Evolutionary conservation across 345 rosid genomes (phyloP).

Genomic region (Cardamine occulta): DNA sequence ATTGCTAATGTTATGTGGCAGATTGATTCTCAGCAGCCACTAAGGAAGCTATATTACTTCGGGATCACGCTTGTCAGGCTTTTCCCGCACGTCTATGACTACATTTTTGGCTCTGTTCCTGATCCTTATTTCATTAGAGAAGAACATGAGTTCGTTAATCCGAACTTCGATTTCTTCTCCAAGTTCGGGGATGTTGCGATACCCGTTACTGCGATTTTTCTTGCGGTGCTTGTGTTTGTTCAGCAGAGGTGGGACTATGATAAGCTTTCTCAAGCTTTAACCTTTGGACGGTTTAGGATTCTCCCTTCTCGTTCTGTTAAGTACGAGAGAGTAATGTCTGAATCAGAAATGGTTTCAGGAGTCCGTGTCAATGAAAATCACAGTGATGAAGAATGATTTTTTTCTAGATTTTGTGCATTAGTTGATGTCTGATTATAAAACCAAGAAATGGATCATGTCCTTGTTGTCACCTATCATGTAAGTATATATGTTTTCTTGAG

Average conservation of each 20-base stretch:
- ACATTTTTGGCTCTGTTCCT: conserved; percentile 52
- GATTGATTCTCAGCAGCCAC: conserved; percentile 59
- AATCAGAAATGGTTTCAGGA: conserved; percentile 67
- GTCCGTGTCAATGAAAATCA: conserved; percentile 46
- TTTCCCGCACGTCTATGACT: conserved; percentile 82
- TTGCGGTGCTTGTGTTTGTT: conserved; percentile 56
- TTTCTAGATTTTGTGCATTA: conserved; percentile 9
- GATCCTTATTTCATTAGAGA: conserved; percentile 67
- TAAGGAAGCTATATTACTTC: conserved; percentile 61
- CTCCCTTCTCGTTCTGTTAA: conserved; percentile 62
- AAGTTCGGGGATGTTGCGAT: conserved; percentile 76
- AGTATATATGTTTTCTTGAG: conserved; percentile 28
- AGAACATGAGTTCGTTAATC: conserved; percentile 76
- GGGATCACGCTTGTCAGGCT: conserved; percentile 77
- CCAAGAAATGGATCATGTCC: conserved; percentile 21
- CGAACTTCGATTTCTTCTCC: conserved; percentile 69
- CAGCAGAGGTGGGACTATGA: conserved; percentile 89
- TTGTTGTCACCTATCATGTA: conserved; percentile 38
- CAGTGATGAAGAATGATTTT: conserved; percentile 50
- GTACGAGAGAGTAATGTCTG: conserved; percentile 75
- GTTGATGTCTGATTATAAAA: conserved; percentile 25
- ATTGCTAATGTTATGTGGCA: conserved; percentile 78
- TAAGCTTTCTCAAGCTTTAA: conserved; percentile 59
- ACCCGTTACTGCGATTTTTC: conserved; percentile 63
- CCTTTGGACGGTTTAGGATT: conserved; percentile 54